phyloP scores from a whole-genome alignment of 352 stramenopile species.

The Globisporangium mamillatum region DNA sequence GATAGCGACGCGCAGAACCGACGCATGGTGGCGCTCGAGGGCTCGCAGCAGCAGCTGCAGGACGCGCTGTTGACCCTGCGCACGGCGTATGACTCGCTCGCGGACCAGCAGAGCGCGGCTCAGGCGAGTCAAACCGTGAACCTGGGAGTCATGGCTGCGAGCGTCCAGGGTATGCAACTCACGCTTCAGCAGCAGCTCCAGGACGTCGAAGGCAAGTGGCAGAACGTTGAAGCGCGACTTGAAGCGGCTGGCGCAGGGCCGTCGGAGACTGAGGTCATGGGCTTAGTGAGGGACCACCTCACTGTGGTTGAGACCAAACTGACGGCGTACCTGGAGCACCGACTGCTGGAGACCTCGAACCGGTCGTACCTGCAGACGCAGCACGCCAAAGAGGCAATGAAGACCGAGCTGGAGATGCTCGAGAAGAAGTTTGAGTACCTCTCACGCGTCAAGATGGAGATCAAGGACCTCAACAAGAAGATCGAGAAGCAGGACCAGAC shows the following conservation, averaged over 20 bases:
- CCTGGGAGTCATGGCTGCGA: constrained; percentile 7
- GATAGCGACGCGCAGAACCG: constrained; percentile 32
- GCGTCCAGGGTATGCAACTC: background rate
- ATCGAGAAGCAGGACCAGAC: constrained; percentile 62
- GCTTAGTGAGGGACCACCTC: constrained; percentile 24
- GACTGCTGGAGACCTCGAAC: constrained; percentile 29
- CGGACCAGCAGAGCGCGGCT: constrained; percentile 11
- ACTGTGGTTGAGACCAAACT: constrained; percentile 32
- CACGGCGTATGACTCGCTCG: constrained; percentile 21
- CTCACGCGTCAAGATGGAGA: constrained; percentile 69
- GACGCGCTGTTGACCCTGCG: constrained; percentile 22
- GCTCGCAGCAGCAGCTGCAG: constrained; percentile 26
- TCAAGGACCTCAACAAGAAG: constrained; percentile 56
- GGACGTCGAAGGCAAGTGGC: constrained; percentile 12
- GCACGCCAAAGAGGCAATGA: constrained; percentile 46
- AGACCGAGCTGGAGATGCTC: constrained; percentile 46
- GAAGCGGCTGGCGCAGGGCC: constrained; percentile 17
- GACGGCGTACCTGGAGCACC: constrained; percentile 24
- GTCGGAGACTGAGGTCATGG: constrained; percentile 25
- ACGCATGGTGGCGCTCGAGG: constrained; percentile 37
- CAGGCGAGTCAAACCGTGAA: background rate
- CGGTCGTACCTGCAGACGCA: constrained; percentile 24
- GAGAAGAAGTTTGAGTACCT: constrained; percentile 75
- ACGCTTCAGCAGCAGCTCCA: constrained; percentile 26
- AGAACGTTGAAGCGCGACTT: constrained; percentile 3